phyloP scores from a whole-genome alignment of 2,329 filamentous ascomycete species.

The Calonectria hawksworthii region DNA sequence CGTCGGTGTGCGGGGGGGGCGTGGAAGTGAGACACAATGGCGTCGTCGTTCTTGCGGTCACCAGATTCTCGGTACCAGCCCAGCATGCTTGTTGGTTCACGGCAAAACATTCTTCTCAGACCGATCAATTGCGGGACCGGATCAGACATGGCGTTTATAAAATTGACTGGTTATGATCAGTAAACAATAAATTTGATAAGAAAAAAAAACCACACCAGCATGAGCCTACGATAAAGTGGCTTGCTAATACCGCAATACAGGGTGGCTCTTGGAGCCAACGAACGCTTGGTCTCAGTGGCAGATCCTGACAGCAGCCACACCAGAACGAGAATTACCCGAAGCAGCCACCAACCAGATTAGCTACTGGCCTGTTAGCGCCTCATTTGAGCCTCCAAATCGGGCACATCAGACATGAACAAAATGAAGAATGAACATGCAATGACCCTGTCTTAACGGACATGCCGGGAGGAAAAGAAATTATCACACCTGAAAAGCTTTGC shows the following conservation, averaged over 20 bases:
- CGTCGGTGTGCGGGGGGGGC: constrained; percentile 2
- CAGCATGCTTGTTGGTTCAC: neutral
- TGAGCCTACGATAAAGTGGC: neutral
- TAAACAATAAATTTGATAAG: too few species aligned
- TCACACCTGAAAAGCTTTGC: neutral
- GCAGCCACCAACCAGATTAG: neutral
- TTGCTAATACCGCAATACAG: neutral
- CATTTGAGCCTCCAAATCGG: neutral
- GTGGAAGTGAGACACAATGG: neutral
- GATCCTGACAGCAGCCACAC: neutral
- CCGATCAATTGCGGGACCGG: neutral
- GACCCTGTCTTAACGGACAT: neutral
- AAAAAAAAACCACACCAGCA: too few species aligned
- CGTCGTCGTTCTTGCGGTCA: neutral
- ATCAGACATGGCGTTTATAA: neutral
- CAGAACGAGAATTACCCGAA: neutral
- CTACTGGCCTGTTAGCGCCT: neutral
- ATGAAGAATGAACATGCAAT: neutral
- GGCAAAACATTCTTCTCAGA: neutral
- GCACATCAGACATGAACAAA: neutral
- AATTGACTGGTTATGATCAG: neutral
- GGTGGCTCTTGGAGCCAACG: neutral
- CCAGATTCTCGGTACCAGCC: neutral
- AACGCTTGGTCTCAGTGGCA: neutral
- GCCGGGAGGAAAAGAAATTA: neutral